These are phyloP conservation scores for Plectosphaerella plurivora DNA, from an alignment of 2,329 filamentous ascomycete genomes.

Conservation along the genomic window DNA sequence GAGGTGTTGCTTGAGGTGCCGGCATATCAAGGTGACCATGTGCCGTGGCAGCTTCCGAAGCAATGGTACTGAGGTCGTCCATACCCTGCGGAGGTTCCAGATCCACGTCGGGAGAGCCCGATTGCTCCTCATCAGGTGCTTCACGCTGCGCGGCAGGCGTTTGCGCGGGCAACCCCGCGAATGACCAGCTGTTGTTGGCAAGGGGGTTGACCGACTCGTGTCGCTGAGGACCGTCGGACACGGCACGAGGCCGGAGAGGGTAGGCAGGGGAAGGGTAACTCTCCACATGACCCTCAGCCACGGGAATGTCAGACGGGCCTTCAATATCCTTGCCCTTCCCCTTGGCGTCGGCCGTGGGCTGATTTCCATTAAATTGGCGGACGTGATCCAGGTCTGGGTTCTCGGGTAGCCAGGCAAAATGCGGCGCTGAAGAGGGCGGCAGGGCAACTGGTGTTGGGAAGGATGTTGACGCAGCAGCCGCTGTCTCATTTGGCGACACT, in stretches of 20 bases:
- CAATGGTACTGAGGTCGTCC: background rate
- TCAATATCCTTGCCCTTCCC: conserved; percentile 15
- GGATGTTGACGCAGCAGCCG: background rate
- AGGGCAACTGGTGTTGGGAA: background rate
- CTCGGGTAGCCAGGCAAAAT: conserved; percentile 10
- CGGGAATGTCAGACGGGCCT: conserved; percentile 1
- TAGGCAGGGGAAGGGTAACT: conserved; percentile 3
- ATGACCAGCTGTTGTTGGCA: conserved; percentile 59
- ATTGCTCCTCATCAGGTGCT: too few relatives aligned
- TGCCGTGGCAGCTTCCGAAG: background rate
- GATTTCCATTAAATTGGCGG: background rate
- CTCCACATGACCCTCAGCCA: conserved; percentile 3
- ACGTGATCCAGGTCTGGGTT: background rate
- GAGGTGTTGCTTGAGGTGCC: too few relatives aligned
- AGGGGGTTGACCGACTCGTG: conserved; percentile 43
- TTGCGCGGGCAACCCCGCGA: conserved; percentile 33
- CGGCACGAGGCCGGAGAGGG: conserved; percentile 41
- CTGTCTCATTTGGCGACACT: background rate
- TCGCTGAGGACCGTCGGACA: conserved; percentile 51
- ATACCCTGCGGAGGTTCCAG: background rate
- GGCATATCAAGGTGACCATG: background rate
- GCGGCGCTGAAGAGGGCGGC: conserved; percentile 10
- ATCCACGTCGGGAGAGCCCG: background rate
- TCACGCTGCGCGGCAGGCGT: background rate
- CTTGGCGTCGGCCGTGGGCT: conserved; percentile 5